phyloP scores from a whole-genome alignment of 2,329 filamentous ascomycete species.

The Colletotrichum destructivum region DNA sequence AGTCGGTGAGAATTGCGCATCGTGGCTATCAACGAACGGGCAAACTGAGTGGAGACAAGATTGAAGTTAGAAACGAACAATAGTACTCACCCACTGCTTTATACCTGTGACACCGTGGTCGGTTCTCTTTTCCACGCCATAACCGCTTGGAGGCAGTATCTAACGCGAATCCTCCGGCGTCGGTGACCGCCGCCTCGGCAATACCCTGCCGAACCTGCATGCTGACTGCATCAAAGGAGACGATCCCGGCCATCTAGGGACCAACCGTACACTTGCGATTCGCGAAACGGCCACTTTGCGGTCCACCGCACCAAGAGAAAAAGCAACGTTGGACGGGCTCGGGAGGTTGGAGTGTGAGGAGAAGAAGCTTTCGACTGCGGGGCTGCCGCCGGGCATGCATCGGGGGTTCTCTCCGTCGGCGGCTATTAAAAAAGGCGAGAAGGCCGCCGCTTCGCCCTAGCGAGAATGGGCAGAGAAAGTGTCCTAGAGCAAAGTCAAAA shows the following conservation, averaged over 20 bases:
- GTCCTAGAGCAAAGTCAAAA: neutral
- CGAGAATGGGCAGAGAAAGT: neutral
- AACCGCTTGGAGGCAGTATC: too few relatives aligned
- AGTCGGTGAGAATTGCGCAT: too few relatives aligned
- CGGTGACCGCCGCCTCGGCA: neutral
- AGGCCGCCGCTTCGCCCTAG: neutral
- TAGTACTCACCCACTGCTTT: too few relatives aligned
- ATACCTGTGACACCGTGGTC: too few relatives aligned
- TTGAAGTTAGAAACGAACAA: too few relatives aligned
- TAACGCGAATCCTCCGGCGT: neutral
- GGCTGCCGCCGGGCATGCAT: neutral
- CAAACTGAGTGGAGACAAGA: too few relatives aligned
- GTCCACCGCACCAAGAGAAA: slow-evolving; percentile 8
- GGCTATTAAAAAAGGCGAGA: neutral
- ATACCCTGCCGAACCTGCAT: neutral
- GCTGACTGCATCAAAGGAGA: neutral
- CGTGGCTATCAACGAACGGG: too few relatives aligned
- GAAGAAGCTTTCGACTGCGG: slow-evolving; percentile 23
- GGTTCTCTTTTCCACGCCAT: too few relatives aligned
- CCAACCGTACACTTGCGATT: neutral
- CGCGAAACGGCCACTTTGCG: neutral
- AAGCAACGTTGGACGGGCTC: slow-evolving; percentile 4
- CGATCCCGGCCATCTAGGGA: slow-evolving; percentile 2
- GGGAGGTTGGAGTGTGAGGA: slow-evolving; percentile 17
- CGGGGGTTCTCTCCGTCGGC: neutral